Evolutionary conservation across 2,329 filamentous ascomycete genomes (phyloP), one percentile per base, ranked within the genome.

Genomic region (Ceratocystis harringtonii): DNA sequence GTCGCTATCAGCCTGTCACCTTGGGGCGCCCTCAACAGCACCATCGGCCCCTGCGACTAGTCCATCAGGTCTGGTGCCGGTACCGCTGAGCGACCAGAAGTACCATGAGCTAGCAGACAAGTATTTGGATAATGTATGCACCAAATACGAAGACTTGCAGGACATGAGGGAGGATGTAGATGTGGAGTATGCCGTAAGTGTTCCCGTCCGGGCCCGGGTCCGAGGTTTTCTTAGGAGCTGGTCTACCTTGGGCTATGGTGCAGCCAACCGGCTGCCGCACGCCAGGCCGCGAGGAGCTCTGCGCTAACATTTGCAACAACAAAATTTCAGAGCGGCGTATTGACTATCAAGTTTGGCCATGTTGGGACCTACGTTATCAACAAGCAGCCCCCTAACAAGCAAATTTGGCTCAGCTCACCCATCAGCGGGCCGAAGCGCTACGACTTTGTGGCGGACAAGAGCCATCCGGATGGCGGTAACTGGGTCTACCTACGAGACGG

Each of bases 321-420:
- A 25, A 25, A 25, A 60, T 61, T 12, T 19, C 4, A 96, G 92
- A 83, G 90, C 64, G 92, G 94, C 65, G 91, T 97, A 65, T 81
- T 97, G 70, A 91, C 86, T 69, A 80, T 97, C 71, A 80, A 78
- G 5, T 84, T 89, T 70, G 83, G 84, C 1, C 78, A 80, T 12
- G 79, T 84, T 62, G 91, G 92, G 68, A 92, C 84, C 36, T 99
- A 95, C 73, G 89, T 99, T 68, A 82, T 99, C 77, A 99, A 99
- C 83, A 99, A 99, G 76, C 94, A 99, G 75, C 94, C 94, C 0
- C 91, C 92, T 22, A 97, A 96, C 80, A 94, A 91, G 79, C 94
- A 88, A 74, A 96, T 99, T 73, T 99, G 94, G 94, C 84, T 97
- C 58, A 94, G 90, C 45, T 95, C 90, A 55, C 94, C 94, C 3